These are phyloP conservation scores for Forsythia viridissima DNA, from an alignment of 257 asterid genomes.

Conservation along the genomic window DNA sequence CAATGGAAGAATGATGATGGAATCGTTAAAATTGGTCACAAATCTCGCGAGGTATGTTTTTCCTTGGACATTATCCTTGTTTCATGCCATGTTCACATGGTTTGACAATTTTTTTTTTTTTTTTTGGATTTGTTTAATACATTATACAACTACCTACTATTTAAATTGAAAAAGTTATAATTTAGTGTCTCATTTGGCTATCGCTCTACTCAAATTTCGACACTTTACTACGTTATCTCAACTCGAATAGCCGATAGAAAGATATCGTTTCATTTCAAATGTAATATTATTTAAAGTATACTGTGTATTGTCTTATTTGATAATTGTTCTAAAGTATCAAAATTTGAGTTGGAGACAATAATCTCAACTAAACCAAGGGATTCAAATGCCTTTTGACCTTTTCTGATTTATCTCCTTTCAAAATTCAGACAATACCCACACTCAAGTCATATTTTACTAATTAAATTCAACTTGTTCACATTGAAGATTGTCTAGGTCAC, in stretches of 20 bases:
- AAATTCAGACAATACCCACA: neutral
- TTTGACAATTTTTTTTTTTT: neutral
- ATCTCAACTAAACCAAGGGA: neutral
- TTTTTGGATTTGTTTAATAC: neutral
- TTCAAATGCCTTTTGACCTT: neutral
- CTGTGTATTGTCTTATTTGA: too few species aligned
- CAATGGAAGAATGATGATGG: slow-evolving; percentile 18
- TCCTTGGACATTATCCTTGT: slow-evolving; percentile 19
- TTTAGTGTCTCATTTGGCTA: neutral
- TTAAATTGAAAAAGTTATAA: too few species aligned
- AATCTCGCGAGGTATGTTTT: slow-evolving; percentile 62
- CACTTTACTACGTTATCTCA: too few species aligned
- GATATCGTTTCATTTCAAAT: too few species aligned
- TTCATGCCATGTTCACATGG: slow-evolving; percentile 30
- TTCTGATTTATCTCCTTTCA: neutral
- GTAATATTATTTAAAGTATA: too few species aligned
- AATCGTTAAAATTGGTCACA: slow-evolving; percentile 29
- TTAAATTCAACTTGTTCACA: neutral
- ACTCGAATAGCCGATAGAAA: too few species aligned
- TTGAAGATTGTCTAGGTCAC: neutral
- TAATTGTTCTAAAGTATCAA: neutral
- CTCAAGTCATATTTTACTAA: neutral
- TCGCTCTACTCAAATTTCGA: too few species aligned
- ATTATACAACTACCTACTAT: neutral
- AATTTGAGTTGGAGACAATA: neutral